Conservation (phyloP, 768 basidiomycete genomes). For the Tylopilus sp. region DNA sequence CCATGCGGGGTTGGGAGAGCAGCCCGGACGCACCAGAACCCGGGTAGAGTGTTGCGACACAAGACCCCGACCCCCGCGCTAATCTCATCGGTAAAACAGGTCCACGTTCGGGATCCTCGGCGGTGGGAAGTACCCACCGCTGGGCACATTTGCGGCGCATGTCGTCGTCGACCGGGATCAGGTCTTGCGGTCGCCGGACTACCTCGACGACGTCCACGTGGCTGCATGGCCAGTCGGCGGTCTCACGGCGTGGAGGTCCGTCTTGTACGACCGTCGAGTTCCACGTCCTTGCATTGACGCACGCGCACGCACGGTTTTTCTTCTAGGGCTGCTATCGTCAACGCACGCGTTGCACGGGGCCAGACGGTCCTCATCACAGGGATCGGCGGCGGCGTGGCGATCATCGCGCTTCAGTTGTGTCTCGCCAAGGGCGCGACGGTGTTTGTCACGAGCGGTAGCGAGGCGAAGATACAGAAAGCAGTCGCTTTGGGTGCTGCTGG, state of each 20-base stretch:
- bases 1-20: slow-evolving; percentile 73
- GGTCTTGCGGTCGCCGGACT: slow-evolving; percentile 60
- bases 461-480: slow-evolving; percentile 68
- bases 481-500: slow-evolving; percentile 66
- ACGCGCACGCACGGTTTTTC: too few species aligned
- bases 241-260: slow-evolving; percentile 81
- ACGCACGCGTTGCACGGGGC: slow-evolving; percentile 57
- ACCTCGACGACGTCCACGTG: slow-evolving; percentile 63
- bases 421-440: slow-evolving; percentile 73
- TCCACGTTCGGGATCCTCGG: slow-evolving; percentile 67
- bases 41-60: slow-evolving; percentile 34
- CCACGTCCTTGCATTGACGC: not conserved
- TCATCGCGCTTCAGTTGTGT: slow-evolving; percentile 71
- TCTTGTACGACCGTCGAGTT: not conserved
- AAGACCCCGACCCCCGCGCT: not conserved
- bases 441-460: slow-evolving; percentile 75
- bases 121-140: slow-evolving; percentile 44
- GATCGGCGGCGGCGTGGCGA: slow-evolving; percentile 81
- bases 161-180: slow-evolving; percentile 69
- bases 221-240: slow-evolving; percentile 79
- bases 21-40: slow-evolving; percentile 64
- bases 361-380: slow-evolving; percentile 81
- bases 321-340: slow-evolving; percentile 60
- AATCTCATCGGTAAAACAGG: not conserved
- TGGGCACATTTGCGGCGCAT: slow-evolving; percentile 78